phyloP scores from a whole-genome alignment of 192 early-diverging fungal genomes.

The Coemansia sp. region DNA sequence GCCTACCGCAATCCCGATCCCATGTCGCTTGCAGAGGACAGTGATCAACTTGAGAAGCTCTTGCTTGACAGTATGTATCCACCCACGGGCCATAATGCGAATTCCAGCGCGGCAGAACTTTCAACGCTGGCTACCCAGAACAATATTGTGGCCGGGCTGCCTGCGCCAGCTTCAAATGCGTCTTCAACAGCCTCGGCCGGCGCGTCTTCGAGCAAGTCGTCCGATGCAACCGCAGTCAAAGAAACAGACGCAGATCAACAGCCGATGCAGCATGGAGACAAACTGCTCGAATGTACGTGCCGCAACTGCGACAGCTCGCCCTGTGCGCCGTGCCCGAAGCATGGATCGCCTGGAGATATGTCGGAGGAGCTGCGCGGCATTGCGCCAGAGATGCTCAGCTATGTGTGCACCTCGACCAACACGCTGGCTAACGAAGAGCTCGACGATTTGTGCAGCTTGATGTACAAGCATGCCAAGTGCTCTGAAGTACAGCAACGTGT shows the following conservation, averaged over 20 bases:
- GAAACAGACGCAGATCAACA: conserved; percentile 3
- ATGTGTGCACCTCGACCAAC: conserved; percentile 45
- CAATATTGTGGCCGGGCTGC: neutral
- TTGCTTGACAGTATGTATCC: conserved; percentile 48
- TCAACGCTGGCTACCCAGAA: neutral
- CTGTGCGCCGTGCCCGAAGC: conserved; percentile 36
- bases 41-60: conserved; percentile 50
- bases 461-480: conserved; percentile 55
- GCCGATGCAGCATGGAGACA: neutral
- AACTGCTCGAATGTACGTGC: conserved; percentile 27
- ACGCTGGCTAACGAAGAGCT: conserved; percentile 46
- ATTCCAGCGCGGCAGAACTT: neutral
- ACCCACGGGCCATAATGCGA: neutral
- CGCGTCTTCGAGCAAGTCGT: neutral
- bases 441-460: conserved; percentile 48
- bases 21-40: conserved; percentile 25
- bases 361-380: conserved; percentile 43
- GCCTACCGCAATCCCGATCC: conserved; percentile 55
- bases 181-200: neutral
- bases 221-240: neutral
- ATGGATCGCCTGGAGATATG: conserved; percentile 38
- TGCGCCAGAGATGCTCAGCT: conserved; percentile 43
- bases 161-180: neutral
- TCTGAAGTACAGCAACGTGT: conserved; percentile 49
- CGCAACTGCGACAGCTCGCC: conserved; percentile 16